Percentiles rank a stretch among this genome's conserved stretches.
Evolutionary conservation across 192 early-diverging fungal species (phyloP).

Genomic region (Podila clonocystis): DNA sequence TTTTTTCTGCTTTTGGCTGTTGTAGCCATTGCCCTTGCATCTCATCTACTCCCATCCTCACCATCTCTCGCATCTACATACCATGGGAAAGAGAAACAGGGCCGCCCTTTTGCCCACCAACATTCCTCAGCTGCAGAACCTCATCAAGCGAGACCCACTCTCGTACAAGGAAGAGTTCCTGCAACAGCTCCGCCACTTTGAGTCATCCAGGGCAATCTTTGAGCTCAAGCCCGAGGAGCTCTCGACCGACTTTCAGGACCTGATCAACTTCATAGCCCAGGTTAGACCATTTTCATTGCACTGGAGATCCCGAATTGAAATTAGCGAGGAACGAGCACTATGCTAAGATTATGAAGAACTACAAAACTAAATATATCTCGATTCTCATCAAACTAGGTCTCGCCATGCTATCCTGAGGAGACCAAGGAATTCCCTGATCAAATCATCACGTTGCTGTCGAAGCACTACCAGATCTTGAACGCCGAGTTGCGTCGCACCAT

Average conservation of each 20-base stretch:
- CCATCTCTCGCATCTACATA: background rate
- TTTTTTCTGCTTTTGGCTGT: too few relatives aligned
- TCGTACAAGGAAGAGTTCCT: conserved; percentile 96
- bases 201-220: conserved; percentile 88
- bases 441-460: conserved; percentile 84
- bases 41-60: conserved; percentile 6
- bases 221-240: conserved; percentile 86
- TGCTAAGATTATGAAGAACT: too few relatives aligned
- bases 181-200: conserved; percentile 94
- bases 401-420: conserved; percentile 88
- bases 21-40: background rate
- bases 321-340: background rate
- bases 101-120: conserved; percentile 74
- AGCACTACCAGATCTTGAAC: conserved; percentile 83
- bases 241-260: conserved; percentile 84
- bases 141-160: conserved; percentile 93
- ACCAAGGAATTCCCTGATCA: conserved; percentile 83
- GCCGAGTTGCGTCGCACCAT: conserved; percentile 86
- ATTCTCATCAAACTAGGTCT: conserved; percentile 58
- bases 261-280: conserved; percentile 93
- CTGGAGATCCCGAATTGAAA: background rate
- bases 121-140: conserved; percentile 98
- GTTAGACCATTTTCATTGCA: conserved; percentile 1
- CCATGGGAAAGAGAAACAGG: conserved; percentile 72
- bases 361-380: background rate